Evolutionary conservation across 768 basidiomycete species (phyloP), one percentile per base, ranked within the genome.

Genomic region (Cystofilobasidium ferigula): DNA sequence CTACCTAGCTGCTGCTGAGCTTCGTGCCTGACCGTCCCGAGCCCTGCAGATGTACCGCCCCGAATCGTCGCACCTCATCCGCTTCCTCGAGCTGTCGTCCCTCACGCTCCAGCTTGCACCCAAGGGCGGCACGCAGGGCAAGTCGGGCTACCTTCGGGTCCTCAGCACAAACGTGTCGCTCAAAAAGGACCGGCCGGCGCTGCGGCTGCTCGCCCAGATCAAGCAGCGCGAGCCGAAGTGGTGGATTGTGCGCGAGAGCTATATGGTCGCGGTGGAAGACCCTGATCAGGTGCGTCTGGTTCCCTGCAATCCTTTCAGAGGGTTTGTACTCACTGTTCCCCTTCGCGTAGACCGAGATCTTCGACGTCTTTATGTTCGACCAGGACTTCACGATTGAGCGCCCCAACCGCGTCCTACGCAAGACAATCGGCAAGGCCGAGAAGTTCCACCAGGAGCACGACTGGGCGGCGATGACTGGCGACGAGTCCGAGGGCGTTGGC

Each of bases 331-430:
- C 14, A 16, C 26, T 30, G 28, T 59, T 42, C 28, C 62, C 28
- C 42, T 18, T 13, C 36, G 69, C 51, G 30, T 72, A 93, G 88
- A 79, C 86, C n/a, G 79, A 78, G n/a, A 78, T 95, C 43, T 89
- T 87, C 84, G 94, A 98, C 67, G 92, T 97, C 16, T 94, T 99
- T 77, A 80, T 97, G 45, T 78, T 98, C 60, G 94, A 98, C 74
- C 77, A 82, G 0, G 86, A 91, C 72, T 98, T 99, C 73, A 80
- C 81, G 60, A 90, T 98, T 62, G 85, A 91, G 72, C 83, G 89
- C n/a, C 94, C 94, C 1, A 86, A 83, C 72, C 82, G 94, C 40
- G 87, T 87, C 70, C 91, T 92, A 72, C 85, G 92, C 20, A 86
- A 89, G 71, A 88, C 89, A 6, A 77, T 97, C 35, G 84, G 84